Evolutionary conservation across 179 eudicot genomes (phyloP), one percentile per base, ranked within the genome.

Genomic region (Spinacia oleracea): DNA sequence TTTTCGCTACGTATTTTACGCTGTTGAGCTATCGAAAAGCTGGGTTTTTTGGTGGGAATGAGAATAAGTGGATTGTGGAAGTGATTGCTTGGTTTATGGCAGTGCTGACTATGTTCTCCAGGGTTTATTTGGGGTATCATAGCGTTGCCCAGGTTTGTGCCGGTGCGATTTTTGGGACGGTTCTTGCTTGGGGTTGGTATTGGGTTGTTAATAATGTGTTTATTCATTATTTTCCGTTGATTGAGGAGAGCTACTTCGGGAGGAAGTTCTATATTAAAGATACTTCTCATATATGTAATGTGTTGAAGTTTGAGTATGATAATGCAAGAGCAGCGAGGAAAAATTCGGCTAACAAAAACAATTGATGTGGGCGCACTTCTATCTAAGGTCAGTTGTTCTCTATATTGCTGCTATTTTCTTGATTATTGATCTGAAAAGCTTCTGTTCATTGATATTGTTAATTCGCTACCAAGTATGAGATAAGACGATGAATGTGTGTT

Each of bases 71-170:
- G 81, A 18, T 88, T n/a, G 85, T 85, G n/a, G 84, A 76, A 35
- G 2, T 78, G 8, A 6, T 88, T 14, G 81, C 87, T 64, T 95
- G 98, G 98, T 86, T 82, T 18, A 23, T 89, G 82, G 98, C 98
- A 6, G 29, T 88, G 9, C 74, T 93, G 35, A 95, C 97, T 1
- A 86, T 91, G 97, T 81, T 83, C 51, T 91, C 97, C 6, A 83
- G 98, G 86, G 98, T 91, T 86, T 95, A 95, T 83, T 75, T 95
- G 80, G 98, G 98, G 71, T 93, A 95, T 82, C 98, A 95, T 62
- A 74, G 90, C 6, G 82, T 93, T 64, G 89, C 83, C 4, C 98
- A 94, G 87, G 98, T 94, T 53, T 88, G 86, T 51, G 97, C 98
- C 1, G 98, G 98, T 50, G 97, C 97, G 0, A 73, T 76, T 6